A percentile compares a stretch with the other conserved stretches of the same genome.
phyloP scores from a whole-genome alignment of 2,329 filamentous ascomycete species.

The Knufia petricola region DNA sequence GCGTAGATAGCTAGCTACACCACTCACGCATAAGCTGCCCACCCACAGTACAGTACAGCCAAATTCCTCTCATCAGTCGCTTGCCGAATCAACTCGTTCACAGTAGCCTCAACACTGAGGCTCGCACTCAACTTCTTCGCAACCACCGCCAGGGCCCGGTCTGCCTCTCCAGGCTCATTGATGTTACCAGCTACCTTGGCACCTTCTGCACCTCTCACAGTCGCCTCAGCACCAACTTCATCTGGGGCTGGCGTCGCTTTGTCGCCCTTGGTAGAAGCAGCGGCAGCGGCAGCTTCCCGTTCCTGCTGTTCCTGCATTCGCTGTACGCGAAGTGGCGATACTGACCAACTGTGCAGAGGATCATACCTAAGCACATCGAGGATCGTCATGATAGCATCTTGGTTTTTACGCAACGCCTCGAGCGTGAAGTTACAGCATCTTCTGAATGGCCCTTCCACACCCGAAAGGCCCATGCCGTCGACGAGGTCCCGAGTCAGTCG shows the following conservation, averaged over 20 bases:
- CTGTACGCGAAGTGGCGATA: constrained; percentile 60
- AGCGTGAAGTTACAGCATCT: constrained; percentile 98
- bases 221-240: constrained; percentile 26
- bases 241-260: constrained; percentile 18
- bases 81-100: constrained; percentile 94
- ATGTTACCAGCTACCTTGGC: constrained; percentile 28
- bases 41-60: constrained; percentile 73
- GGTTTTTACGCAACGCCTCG: constrained; percentile 83
- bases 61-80: constrained; percentile 88
- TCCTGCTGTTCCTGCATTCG: constrained; percentile 52
- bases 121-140: constrained; percentile 93
- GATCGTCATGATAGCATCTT: constrained; percentile 96
- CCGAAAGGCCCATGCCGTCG: constrained; percentile 92
- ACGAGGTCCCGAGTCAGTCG: constrained; percentile 87
- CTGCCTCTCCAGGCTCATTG: constrained; percentile 65
- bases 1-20: too few species aligned
- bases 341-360: constrained; percentile 90
- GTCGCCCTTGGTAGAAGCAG: constrained; percentile 22
- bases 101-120: constrained; percentile 84
- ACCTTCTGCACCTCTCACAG: neutral
- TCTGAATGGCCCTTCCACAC: constrained; percentile 90
- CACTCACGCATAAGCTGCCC: constrained; percentile 42
- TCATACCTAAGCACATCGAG: constrained; percentile 97
- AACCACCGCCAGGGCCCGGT: constrained; percentile 83
- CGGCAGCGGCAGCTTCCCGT: constrained; percentile 33